Evolutionary conservation across 2,329 filamentous ascomycete species (phyloP).

Genomic region (Pseudogymnoascus sp.): DNA sequence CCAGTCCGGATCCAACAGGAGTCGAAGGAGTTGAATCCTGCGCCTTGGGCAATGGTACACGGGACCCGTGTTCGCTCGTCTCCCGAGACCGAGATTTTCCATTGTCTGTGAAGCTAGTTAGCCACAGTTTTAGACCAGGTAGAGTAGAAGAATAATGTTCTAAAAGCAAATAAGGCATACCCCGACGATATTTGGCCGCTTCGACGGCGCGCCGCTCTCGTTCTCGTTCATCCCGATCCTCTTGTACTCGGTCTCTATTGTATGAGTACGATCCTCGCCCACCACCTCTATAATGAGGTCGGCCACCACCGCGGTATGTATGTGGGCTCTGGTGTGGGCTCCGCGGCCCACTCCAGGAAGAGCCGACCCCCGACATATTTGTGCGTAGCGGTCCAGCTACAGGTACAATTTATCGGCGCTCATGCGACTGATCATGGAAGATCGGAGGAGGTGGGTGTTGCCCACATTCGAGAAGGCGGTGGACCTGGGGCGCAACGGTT

Average conservation of each 20-base stretch:
- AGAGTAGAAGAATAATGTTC: neutral
- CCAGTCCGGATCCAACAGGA: neutral
- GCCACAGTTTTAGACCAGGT: neutral
- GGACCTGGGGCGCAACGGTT: neutral
- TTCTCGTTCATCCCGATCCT: neutral
- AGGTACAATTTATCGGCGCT: neutral
- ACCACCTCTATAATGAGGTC: neutral
- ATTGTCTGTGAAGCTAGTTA: neutral
- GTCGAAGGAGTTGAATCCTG: neutral
- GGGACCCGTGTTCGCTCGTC: neutral
- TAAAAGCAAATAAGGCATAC: neutral
- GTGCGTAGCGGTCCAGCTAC: neutral
- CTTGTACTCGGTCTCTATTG: neutral
- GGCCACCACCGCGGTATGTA: neutral
- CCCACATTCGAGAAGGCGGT: neutral
- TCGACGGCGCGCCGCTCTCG: neutral
- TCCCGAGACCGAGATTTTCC: neutral
- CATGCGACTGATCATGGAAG: neutral
- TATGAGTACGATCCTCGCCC: neutral
- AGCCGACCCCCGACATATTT: neutral
- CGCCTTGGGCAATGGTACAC: neutral
- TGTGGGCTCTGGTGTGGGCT: neutral
- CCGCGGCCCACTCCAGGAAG: neutral
- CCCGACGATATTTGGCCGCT: neutral
- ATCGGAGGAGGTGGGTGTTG: neutral